Evolutionary conservation across 2,329 filamentous ascomycete genomes (phyloP).

Genomic region (Colletotrichum sidae): DNA sequence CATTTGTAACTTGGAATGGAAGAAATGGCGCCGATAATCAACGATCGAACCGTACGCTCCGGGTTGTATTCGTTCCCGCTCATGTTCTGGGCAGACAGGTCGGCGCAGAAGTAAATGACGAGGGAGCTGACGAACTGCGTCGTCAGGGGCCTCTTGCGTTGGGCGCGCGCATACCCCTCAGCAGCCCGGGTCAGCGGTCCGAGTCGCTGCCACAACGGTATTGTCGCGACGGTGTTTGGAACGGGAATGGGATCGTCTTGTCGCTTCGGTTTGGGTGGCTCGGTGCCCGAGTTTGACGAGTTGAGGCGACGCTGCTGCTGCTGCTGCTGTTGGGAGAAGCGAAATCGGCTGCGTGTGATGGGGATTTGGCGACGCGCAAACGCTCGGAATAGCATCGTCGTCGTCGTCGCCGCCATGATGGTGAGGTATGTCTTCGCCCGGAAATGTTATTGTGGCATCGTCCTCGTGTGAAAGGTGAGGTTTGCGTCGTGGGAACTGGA

Average conservation of each 20-base stretch:
- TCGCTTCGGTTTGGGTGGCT: conserved; percentile 34
- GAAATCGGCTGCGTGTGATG: conserved; percentile 36
- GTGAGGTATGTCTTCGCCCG: not conserved
- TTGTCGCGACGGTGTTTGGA: conserved; percentile 53
- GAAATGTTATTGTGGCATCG: conserved; percentile 21
- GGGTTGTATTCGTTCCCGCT: conserved; percentile 73
- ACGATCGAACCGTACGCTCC: conserved; percentile 74
- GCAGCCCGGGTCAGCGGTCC: conserved; percentile 66
- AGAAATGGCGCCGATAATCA: conserved; percentile 78
- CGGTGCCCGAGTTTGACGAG: conserved; percentile 39
- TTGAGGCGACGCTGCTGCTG: conserved; percentile 43
- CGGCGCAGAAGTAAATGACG: conserved; percentile 82
- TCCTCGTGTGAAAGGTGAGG: not conserved
- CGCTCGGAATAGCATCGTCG: conserved; percentile 40
- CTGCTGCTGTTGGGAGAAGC: not conserved
- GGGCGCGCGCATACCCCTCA: conserved; percentile 75
- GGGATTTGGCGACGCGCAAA: conserved; percentile 45
- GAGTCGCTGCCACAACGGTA: conserved; percentile 67
- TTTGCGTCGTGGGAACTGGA: not conserved
- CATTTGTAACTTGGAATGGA: conserved; percentile 86
- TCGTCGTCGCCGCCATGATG: conserved; percentile 38
- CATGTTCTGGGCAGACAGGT: conserved; percentile 81
- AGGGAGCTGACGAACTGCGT: conserved; percentile 83
- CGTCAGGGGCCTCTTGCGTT: conserved; percentile 78
- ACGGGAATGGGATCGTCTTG: conserved; percentile 54